phyloP scores from a whole-genome alignment of 108 stramenopile species.

The Pseudonitzschia multiseries region DNA sequence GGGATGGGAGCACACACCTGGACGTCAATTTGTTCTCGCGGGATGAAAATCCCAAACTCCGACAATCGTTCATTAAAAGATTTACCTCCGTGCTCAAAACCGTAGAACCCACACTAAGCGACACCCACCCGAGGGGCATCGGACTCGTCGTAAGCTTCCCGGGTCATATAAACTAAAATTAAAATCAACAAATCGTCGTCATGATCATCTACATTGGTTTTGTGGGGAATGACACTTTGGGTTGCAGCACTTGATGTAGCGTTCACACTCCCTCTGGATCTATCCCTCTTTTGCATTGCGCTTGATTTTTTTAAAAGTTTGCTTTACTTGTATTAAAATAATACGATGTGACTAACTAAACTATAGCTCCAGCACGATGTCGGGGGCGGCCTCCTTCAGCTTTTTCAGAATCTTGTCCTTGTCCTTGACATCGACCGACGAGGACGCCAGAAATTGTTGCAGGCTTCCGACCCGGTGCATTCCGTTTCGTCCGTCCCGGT shows the following conservation, averaged over 20 bases:
- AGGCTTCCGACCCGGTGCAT: constrained; percentile 66
- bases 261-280: no score
- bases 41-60: constrained; percentile 30
- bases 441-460: constrained; percentile 45
- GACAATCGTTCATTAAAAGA: neutral
- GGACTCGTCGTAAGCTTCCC: constrained; percentile 7
- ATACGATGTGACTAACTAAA: neutral
- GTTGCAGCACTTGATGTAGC: neutral
- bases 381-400: constrained; percentile 70
- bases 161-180: neutral
- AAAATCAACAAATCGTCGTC: neutral
- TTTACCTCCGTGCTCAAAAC: neutral
- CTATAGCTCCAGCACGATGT: constrained; percentile 70
- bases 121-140: constrained; percentile 14
- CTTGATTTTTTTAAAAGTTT: neutral
- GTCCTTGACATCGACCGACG: constrained; percentile 32
- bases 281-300: neutral
- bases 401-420: constrained; percentile 56
- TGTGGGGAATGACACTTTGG: neutral
- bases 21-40: constrained; percentile 64
- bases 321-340: neutral
- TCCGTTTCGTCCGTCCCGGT: constrained; percentile 81
- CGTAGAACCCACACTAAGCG: neutral
- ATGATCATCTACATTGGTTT: neutral
- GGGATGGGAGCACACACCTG: constrained; percentile 62